Evolutionary conservation across 768 basidiomycete genomes (phyloP).

Genomic region (Tricholoma sp.): DNA sequence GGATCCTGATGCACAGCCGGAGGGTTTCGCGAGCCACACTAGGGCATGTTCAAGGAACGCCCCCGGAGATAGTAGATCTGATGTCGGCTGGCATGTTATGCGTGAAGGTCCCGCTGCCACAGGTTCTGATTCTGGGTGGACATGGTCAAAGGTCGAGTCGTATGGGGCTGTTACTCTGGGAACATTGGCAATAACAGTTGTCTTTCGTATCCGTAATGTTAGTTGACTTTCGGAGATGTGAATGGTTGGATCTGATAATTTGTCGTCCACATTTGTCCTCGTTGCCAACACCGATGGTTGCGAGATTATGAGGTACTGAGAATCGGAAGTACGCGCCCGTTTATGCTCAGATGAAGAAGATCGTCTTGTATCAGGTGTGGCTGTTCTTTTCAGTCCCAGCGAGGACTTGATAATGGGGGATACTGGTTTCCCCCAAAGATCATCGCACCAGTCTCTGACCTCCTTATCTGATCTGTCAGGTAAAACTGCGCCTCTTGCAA

Average conservation of each 20-base stretch:
- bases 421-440: constrained; percentile 31
- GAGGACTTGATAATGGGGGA: constrained; percentile 34
- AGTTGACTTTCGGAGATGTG: not conserved
- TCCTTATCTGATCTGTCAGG: constrained; percentile 47
- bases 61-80: not conserved
- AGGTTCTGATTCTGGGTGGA: not conserved
- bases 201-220: not conserved
- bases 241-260: not conserved
- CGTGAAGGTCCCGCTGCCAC: not conserved
- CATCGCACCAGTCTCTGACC: constrained; percentile 37
- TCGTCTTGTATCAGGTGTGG: constrained; percentile 21
- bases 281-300: not conserved
- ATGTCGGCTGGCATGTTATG: not conserved
- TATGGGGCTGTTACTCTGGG: not conserved
- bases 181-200: not conserved
- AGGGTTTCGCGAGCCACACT: constrained; percentile 27
- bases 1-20: constrained; percentile 5
- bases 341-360: not conserved
- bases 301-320: not conserved
- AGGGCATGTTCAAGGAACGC: constrained; percentile 14
- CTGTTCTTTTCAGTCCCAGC: constrained; percentile 30
- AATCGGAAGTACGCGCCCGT: not conserved
- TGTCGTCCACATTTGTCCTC: not conserved
- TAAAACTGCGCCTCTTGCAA: constrained; percentile 52
- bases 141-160: not conserved